Conservation (phyloP, 768 basidiomycete genomes). For the Dacryopinax spathularia region DNA sequence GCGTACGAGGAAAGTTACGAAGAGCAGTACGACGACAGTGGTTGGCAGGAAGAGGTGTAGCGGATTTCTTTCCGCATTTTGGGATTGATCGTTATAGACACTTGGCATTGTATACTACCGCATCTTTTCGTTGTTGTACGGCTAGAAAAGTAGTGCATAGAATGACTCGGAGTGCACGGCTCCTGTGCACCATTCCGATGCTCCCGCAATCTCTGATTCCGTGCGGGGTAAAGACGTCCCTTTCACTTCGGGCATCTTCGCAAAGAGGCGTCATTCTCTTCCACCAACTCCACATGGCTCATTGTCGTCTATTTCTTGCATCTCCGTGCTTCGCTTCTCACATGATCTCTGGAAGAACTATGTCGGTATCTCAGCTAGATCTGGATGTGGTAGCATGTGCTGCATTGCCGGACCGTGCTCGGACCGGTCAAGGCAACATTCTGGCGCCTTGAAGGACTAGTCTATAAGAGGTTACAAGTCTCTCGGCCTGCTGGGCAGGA, state of each 20-base stretch:
- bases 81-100: not conserved
- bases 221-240: slow-evolving; percentile 2
- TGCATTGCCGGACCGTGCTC: not conserved
- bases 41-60: slow-evolving; percentile 8
- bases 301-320: not conserved
- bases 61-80: not conserved
- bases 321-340: not conserved
- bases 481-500: not conserved
- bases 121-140: too few relatives aligned
- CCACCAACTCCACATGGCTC: not conserved
- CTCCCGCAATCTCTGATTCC: not conserved
- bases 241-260: not conserved
- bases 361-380: not conserved
- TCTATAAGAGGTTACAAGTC: not conserved
- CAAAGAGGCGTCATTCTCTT: not conserved
- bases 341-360: not conserved
- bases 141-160: too few relatives aligned
- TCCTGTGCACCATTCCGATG: not conserved
- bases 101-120: not conserved
- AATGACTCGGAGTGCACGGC: not conserved
- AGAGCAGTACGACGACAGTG: slow-evolving; percentile 12
- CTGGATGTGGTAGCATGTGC: not conserved
- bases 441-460: not conserved
- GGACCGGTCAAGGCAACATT: not conserved
- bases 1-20: slow-evolving; percentile 30